Conservation (phyloP, 1,284 basidiomycete species). For the Irpex lacteus region DNA sequence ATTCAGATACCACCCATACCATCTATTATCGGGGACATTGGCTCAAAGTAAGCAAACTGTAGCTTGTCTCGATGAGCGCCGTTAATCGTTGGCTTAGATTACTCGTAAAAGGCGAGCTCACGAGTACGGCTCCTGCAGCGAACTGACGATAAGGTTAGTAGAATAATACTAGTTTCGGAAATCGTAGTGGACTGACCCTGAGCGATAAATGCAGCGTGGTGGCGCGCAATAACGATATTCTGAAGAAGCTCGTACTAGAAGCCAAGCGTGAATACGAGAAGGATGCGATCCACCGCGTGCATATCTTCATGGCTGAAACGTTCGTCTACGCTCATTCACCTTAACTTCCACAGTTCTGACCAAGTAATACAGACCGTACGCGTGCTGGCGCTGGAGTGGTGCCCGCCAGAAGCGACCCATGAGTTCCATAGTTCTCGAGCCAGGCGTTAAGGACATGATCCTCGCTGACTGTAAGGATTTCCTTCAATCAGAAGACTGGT, state of each 20-base stretch:
- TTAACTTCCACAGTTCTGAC: conserved; percentile 8
- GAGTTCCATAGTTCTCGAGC: conserved; percentile 83
- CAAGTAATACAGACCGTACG: conserved; percentile 49
- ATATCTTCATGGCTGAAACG: conserved; percentile 85
- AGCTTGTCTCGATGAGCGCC: too few species aligned
- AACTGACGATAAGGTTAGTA: conserved; percentile 74
- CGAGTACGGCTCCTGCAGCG: conserved; percentile 65
- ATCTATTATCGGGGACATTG: conserved; percentile 85
- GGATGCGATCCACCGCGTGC: conserved; percentile 82
- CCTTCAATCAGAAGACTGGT: conserved; percentile 80
- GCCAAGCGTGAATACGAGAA: conserved; percentile 85
- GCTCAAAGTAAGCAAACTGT: conserved; percentile 56
- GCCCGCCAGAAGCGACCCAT: conserved; percentile 82
- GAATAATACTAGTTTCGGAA: conserved; percentile 18
- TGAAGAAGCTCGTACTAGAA: conserved; percentile 80
- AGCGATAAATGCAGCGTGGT: conserved; percentile 54
- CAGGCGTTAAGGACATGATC: conserved; percentile 85
- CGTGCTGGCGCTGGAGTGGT: conserved; percentile 82
- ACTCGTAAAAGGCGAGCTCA: conserved; percentile 72
- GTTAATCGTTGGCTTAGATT: conserved; percentile 47
- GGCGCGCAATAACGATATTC: conserved; percentile 78
- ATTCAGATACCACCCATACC: conserved; percentile 75
- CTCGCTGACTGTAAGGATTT: conserved; percentile 83
- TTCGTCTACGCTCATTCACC: conserved; percentile 29
- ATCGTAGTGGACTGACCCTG: conserved; percentile 9